phyloP scores from a whole-genome alignment of 306 rosid species.

The Fragaria iinumae region DNA sequence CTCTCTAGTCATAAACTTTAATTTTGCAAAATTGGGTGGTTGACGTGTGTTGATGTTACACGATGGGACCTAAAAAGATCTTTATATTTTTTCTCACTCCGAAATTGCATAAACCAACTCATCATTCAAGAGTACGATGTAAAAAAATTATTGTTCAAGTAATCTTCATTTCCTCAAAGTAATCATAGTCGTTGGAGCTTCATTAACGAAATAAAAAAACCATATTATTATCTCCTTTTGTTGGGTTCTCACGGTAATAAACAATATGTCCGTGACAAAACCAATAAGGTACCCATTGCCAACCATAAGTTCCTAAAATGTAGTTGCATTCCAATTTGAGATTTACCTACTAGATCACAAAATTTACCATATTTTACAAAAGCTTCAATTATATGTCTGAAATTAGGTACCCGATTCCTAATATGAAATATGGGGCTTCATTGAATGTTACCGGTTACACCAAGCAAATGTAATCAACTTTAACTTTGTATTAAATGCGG shows the following conservation, averaged over 20 bases:
- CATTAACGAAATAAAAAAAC: not conserved
- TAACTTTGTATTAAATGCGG: constrained; percentile 3
- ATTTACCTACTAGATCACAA: not conserved
- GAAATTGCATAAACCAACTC: too few relatives aligned
- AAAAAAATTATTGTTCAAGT: not conserved
- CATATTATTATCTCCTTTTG: too few relatives aligned
- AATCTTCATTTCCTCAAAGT: too few relatives aligned
- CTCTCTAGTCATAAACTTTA: constrained; percentile 6
- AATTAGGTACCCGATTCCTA: constrained; percentile 4
- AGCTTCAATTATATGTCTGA: too few relatives aligned
- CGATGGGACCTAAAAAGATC: not conserved
- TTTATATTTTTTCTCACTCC: not conserved
- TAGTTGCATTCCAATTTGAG: not conserved
- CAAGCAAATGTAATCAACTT: not conserved
- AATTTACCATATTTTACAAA: not conserved
- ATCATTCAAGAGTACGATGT: not conserved
- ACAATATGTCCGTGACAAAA: not conserved
- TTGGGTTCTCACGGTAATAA: too few relatives aligned
- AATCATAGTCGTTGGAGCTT: not conserved
- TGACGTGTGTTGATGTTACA: not conserved
- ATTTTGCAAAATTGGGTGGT: constrained; percentile 8
- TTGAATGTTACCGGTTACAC: constrained; percentile 2
- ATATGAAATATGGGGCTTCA: not conserved
- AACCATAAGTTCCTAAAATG: not conserved
- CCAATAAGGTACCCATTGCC: not conserved